These are phyloP conservation scores for Austroboletus niveus DNA, from an alignment of 1,284 basidiomycete genomes.

Conservation along the genomic window DNA sequence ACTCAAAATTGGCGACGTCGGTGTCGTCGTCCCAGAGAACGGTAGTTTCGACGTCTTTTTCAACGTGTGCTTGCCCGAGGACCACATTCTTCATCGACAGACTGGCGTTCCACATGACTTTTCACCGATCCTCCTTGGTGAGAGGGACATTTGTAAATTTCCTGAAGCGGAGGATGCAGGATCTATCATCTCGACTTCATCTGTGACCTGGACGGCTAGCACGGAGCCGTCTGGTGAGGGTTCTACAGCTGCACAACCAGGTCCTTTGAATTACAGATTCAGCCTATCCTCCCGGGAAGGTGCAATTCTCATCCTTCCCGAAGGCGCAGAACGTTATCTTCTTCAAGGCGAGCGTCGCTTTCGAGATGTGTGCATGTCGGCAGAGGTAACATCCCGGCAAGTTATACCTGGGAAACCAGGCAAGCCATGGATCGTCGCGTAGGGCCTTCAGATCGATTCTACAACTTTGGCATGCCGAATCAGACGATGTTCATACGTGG, in stretches of 20 bases:
- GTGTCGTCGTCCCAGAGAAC: constrained; percentile 23
- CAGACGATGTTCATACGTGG: constrained; percentile 26
- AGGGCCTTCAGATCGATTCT: constrained; percentile 5
- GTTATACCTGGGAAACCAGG: not conserved
- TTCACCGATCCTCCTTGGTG: constrained; percentile 1
- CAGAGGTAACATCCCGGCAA: not conserved
- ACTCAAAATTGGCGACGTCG: constrained; percentile 25
- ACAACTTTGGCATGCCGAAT: constrained; percentile 6
- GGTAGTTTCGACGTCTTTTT: constrained; percentile 35
- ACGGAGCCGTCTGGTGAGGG: not conserved
- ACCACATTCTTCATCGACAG: constrained; percentile 12
- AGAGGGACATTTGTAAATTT: constrained; percentile 8
- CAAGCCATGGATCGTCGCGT: not conserved
- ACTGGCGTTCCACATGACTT: constrained; percentile 19
- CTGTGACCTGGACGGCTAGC: not conserved
- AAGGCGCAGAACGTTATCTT: not conserved
- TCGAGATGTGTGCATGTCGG: constrained; percentile 15
- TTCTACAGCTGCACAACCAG: not conserved
- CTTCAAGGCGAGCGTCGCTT: not conserved
- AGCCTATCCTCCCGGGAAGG: constrained; percentile 17
- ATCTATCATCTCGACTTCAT: constrained; percentile 12
- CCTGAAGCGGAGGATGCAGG: constrained; percentile 13
- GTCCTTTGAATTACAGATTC: constrained; percentile 11
- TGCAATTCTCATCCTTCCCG: constrained; percentile 21
- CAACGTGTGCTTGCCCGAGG: constrained; percentile 29